phyloP scores from a whole-genome alignment of 306 rosid species.

The Lathyrus aphaca region DNA sequence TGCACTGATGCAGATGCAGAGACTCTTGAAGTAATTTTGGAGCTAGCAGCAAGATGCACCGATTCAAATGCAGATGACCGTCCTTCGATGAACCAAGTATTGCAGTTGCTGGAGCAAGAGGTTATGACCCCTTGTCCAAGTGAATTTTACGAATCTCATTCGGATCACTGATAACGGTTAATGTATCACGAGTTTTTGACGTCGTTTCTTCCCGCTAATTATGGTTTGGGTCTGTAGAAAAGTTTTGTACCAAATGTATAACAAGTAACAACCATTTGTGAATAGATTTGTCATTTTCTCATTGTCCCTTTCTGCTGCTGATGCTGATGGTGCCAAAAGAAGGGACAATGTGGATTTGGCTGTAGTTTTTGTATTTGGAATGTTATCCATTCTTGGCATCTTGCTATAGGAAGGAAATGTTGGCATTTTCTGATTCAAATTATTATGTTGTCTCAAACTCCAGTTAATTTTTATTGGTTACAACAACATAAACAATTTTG shows the following conservation, averaged over 20 bases:
- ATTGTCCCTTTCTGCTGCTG: background rate
- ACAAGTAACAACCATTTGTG: constrained; percentile 35
- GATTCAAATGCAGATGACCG: constrained; percentile 85
- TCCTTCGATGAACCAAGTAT: constrained; percentile 82
- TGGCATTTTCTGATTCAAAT: background rate
- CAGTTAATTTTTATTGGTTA: background rate
- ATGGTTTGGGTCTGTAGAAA: constrained; percentile 45
- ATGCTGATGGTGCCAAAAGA: background rate
- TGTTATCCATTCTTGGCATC: too few relatives aligned
- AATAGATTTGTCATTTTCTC: constrained; percentile 34
- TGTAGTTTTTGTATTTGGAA: constrained; percentile 43
- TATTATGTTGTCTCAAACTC: background rate
- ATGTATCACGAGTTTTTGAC: background rate
- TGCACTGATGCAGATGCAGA: constrained; percentile 70
- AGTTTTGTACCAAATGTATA: constrained; percentile 32
- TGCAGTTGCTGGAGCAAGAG: constrained; percentile 87
- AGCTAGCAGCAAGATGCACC: constrained; percentile 82
- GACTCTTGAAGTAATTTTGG: constrained; percentile 77
- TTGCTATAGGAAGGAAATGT: too few relatives aligned
- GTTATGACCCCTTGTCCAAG: constrained; percentile 85
- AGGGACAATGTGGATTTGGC: constrained; percentile 27
- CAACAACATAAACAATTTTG: too few relatives aligned
- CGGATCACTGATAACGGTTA: constrained; percentile 55
- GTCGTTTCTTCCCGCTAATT: constrained; percentile 27
- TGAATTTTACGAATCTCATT: constrained; percentile 82